phyloP scores from a whole-genome alignment of 805 yeast genomes.

The Metschnikowia aberdeeniae region DNA sequence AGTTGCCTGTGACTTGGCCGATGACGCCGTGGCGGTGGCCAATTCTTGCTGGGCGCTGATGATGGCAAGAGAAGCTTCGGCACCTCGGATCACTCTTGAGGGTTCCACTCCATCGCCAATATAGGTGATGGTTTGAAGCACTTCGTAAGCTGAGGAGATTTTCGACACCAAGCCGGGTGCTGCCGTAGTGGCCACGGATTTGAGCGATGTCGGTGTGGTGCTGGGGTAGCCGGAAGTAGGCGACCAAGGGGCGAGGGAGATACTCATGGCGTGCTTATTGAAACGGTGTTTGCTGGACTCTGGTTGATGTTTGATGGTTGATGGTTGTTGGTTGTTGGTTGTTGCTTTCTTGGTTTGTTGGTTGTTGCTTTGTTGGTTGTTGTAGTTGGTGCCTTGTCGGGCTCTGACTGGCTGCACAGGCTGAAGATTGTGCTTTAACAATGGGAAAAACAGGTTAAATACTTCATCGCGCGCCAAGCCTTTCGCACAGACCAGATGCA shows the following conservation, averaged over 20 bases:
- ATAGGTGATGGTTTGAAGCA: conserved; percentile 21
- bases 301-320: too few relatives aligned
- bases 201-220: conserved; percentile 27
- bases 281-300: too few relatives aligned
- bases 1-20: conserved; percentile 26
- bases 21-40: conserved; percentile 35
- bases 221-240: conserved; percentile 17
- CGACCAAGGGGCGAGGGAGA: conserved; percentile 8
- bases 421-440: too few relatives aligned
- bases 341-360: too few relatives aligned
- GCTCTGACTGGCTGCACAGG: too few relatives aligned
- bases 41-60: conserved; percentile 31
- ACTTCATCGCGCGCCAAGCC: too few relatives aligned
- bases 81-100: conserved; percentile 29
- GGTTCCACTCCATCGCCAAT: conserved; percentile 16
- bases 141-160: conserved; percentile 10
- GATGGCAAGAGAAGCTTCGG: conserved; percentile 33
- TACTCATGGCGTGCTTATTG: not conserved
- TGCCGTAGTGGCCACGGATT: conserved; percentile 23
- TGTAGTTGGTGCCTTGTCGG: too few relatives aligned
- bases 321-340: too few relatives aligned
- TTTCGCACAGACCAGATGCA: too few relatives aligned
- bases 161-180: conserved; percentile 21
- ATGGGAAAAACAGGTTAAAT: too few relatives aligned
- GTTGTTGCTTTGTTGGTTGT: too few relatives aligned